phyloP scores from a whole-genome alignment of 345 rosid species.

The Linum trigynum region DNA sequence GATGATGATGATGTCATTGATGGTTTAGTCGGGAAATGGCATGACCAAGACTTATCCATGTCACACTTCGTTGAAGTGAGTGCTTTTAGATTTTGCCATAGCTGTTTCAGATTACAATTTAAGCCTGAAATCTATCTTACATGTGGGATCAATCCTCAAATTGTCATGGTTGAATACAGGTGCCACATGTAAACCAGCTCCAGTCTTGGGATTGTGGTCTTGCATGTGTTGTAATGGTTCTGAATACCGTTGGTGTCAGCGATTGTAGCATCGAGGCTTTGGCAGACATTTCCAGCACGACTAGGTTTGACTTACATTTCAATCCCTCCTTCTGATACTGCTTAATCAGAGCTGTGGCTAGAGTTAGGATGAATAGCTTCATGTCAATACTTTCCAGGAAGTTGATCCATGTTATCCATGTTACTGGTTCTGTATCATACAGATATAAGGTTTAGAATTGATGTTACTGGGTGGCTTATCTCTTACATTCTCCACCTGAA shows the following conservation, averaged over 20 bases:
- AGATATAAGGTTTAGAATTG: too few relatives aligned
- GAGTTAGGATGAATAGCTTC: too few relatives aligned
- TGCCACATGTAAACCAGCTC: slow-evolving; percentile 72
- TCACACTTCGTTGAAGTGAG: slow-evolving; percentile 47
- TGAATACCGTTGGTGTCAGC: slow-evolving; percentile 58
- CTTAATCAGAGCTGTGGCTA: too few relatives aligned
- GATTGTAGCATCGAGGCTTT: slow-evolving; percentile 45
- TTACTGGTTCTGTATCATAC: too few relatives aligned
- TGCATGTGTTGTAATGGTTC: slow-evolving; percentile 84
- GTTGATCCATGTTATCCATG: too few relatives aligned
- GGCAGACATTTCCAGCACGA: slow-evolving; percentile 66
- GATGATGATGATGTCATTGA: slow-evolving; percentile 1
- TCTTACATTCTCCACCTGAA: neutral
- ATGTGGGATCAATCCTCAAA: too few relatives aligned
- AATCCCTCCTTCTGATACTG: too few relatives aligned
- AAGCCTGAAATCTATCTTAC: too few relatives aligned
- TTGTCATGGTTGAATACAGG: slow-evolving; percentile 26
- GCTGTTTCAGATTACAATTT: neutral
- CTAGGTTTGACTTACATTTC: slow-evolving; percentile 35
- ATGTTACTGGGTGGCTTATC: too few relatives aligned
- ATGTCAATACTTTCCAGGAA: too few relatives aligned
- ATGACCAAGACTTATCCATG: slow-evolving; percentile 25
- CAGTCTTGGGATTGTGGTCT: slow-evolving; percentile 93
- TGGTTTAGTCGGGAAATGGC: slow-evolving; percentile 15
- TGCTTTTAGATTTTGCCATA: neutral